Evolutionary conservation across 192 early-diverging fungal species (phyloP), one percentile per base, ranked within the genome.

Genomic region (Dimargaris cristalligena): DNA sequence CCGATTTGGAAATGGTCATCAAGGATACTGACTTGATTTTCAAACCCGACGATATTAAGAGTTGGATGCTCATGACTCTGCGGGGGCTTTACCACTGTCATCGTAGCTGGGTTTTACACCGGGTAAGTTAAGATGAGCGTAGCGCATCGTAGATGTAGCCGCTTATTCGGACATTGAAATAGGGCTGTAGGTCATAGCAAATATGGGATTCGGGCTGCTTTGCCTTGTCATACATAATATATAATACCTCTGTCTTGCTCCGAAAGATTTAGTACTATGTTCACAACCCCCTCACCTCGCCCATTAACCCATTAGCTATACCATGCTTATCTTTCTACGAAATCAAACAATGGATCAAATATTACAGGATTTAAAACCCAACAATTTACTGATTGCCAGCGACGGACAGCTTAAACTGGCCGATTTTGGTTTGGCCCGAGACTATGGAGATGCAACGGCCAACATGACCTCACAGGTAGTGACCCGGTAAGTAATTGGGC

Each of bases 401-500:
- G 84, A 92, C 65, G 96, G 96, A 6, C 82, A 89, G 62, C 71
- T 99, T 30, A 99, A 99, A 64, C 72, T 99, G 71, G 96, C 90
- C 0, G 96, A 99, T 88, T 99, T 99, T 69, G 96, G 96, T 71
- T 71, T 99, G 34, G 91, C 96, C n/a, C 67, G 92, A n/a, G 89
- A 93, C 61, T 99, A 78, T 77, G 92, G 87, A 38, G 86, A 92
- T 67, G 78, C 83, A 11, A 71, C 66, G 34, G 77, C 81, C 31
- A 77, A 78, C 20, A 87, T 99, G 87, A 92, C 93, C 3, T 85
- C 91, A 32, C 84, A 96, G 63, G 92, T 93, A 1, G 93, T 98
- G 16, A 97, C 93, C 31, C 71, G 84, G 74, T 84, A 65, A 11
- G 8, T n/a, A n/a, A n/a, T n/a, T n/a, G n/a, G n/a, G n/a, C n/a